Conservation (phyloP, 1,284 basidiomycete genomes). For the Inonotus obliquus region DNA sequence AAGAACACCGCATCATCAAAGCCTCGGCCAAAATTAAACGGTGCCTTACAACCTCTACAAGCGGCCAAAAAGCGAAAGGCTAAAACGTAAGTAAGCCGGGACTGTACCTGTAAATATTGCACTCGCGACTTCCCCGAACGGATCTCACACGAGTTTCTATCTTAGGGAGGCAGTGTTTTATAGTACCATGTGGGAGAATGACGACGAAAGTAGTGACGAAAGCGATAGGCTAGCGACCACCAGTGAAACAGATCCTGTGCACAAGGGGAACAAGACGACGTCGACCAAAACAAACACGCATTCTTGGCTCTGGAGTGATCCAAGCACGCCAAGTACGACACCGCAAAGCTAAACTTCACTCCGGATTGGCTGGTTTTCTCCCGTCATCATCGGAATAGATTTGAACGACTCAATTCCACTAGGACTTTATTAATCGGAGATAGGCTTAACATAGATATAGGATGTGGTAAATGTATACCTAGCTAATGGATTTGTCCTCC, state of each 20-base stretch:
- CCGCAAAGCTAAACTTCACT: not conserved
- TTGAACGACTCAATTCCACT: not conserved
- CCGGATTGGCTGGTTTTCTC: not conserved
- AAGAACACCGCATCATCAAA: not conserved
- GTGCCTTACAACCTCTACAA: not conserved
- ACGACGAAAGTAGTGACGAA: not conserved
- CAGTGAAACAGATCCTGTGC: not conserved
- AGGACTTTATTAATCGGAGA: not conserved
- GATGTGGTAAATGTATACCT: not conserved
- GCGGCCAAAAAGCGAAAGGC: not conserved
- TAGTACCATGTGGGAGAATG: not conserved
- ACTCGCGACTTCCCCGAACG: not conserved
- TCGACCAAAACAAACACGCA: not conserved
- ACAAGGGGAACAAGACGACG: not conserved
- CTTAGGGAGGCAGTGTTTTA: not conserved
- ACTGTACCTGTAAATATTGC: too few relatives aligned
- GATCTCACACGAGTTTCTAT: not conserved
- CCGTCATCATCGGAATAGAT: not conserved
- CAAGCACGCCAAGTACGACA: not conserved
- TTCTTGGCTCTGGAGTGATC: slow-evolving; percentile 11
- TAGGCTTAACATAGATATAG: not conserved
- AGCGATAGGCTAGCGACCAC: not conserved
- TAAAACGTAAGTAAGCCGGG: not conserved
- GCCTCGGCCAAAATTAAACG: not conserved
- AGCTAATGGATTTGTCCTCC: not conserved